Percentiles rank a stretch among this genome's conserved stretches.
Conservation (phyloP, 2,329 filamentous ascomycete genomes). For the Aspergillus pseudoviridinutans region DNA sequence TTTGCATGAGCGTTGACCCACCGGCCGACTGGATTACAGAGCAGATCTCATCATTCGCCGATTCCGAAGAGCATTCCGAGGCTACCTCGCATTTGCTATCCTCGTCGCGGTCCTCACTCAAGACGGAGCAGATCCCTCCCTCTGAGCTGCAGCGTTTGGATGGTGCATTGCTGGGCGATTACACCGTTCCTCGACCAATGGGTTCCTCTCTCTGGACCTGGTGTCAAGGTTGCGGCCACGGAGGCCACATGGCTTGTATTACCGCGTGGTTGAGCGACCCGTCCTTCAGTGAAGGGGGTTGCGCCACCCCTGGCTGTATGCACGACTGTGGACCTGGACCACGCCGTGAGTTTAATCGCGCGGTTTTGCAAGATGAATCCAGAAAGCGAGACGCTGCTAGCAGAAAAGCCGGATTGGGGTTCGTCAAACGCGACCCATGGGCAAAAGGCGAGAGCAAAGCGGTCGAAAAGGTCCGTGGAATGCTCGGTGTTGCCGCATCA, state of each 20-base stretch:
- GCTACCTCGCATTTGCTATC: constrained; percentile 41
- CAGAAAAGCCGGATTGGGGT: constrained; percentile 30
- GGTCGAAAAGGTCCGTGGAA: constrained; percentile 43
- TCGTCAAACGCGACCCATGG: constrained; percentile 44
- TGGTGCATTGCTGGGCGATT: constrained; percentile 13
- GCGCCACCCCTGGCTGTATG: constrained; percentile 56
- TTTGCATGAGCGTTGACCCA: constrained; percentile 40
- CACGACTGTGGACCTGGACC: constrained; percentile 56
- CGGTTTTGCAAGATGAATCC: constrained; percentile 27
- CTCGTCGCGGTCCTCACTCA: constrained; percentile 41
- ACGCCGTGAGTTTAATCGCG: constrained; percentile 39
- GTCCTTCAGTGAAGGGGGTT: constrained; percentile 50
- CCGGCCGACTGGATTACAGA: constrained; percentile 38
- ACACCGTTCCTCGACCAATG: constrained; percentile 25
- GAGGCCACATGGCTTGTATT: constrained; percentile 56
- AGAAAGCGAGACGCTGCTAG: constrained; percentile 30
- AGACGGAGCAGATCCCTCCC: constrained; percentile 28
- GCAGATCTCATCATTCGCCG: constrained; percentile 12
- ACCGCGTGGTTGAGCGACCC: constrained; percentile 52
- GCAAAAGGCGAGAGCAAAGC: constrained; percentile 43
- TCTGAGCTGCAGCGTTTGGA: constrained; percentile 24
- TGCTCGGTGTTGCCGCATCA: constrained; percentile 33
- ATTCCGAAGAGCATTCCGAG: constrained; percentile 14
- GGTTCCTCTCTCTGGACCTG: constrained; percentile 49
- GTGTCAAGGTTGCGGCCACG: constrained; percentile 60